Percentiles rank a stretch among this genome's conserved stretches.
phyloP scores from a whole-genome alignment of 805 yeast species.

The Martiniozyma abietophila region DNA sequence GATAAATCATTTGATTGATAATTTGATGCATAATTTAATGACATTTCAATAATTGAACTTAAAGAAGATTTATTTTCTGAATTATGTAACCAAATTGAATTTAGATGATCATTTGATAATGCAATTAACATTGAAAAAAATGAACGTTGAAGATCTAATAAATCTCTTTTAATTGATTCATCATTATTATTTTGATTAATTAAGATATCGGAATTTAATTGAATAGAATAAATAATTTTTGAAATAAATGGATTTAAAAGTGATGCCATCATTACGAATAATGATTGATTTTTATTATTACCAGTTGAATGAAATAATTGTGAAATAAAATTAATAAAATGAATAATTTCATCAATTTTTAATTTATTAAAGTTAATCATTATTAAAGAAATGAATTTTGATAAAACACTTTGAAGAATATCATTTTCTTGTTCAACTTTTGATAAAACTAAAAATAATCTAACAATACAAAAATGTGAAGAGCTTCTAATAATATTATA shows the following conservation, averaged over 20 bases:
- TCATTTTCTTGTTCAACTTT: constrained; percentile 28
- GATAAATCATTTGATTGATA: constrained; percentile 47
- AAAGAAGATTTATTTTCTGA: constrained; percentile 48
- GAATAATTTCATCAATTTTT: constrained; percentile 58
- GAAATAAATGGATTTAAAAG: constrained; percentile 65
- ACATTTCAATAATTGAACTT: constrained; percentile 49
- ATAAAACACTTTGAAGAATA: constrained; percentile 35
- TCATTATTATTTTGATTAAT: constrained; percentile 17
- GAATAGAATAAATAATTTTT: constrained; percentile 41
- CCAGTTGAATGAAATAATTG: constrained; percentile 73
- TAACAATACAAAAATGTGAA: constrained; percentile 75
- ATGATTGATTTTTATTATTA: constrained; percentile 44
- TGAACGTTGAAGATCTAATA: constrained; percentile 56
- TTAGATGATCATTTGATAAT: constrained; percentile 65
- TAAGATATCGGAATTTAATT: constrained; percentile 11
- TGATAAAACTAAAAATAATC: constrained; percentile 71
- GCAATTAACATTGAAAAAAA: constrained; percentile 62
- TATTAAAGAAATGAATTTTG: constrained; percentile 62
- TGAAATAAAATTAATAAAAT: constrained; percentile 77
- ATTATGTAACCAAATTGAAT: constrained; percentile 65
- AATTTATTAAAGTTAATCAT: constrained; percentile 48
- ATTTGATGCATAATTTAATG: constrained; percentile 56
- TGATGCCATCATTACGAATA: constrained; percentile 66
- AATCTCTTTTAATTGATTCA: constrained; percentile 41
- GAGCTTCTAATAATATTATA: constrained; percentile 73